phyloP scores from a whole-genome alignment of 805 yeast genomes.

The Komagataella pseudopastoris region DNA sequence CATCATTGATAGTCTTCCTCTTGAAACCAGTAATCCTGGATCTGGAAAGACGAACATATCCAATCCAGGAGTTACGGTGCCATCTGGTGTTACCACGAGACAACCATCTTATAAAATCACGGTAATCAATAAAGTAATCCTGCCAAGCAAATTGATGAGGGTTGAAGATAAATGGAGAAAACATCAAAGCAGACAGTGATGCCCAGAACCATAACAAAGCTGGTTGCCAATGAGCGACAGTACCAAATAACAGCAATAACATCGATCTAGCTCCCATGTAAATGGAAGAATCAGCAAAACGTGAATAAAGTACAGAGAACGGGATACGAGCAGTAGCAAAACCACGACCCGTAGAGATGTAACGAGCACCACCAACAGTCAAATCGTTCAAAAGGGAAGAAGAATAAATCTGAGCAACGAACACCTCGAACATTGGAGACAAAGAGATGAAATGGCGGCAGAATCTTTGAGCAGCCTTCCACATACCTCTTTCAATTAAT shows the following conservation, averaged over 20 bases:
- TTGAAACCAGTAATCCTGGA: constrained; percentile 81
- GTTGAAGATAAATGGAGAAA: constrained; percentile 90
- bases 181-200: constrained; percentile 71
- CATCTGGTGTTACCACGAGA: constrained; percentile 84
- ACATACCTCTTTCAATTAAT: constrained; percentile 68
- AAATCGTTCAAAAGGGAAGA: constrained; percentile 58
- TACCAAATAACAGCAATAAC: constrained; percentile 59
- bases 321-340: constrained; percentile 74
- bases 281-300: constrained; percentile 74
- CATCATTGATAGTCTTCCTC: constrained; percentile 59
- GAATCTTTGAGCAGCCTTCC: constrained; percentile 62
- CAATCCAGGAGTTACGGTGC: constrained; percentile 86
- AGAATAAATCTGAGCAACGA: constrained; percentile 70
- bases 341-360: constrained; percentile 79
- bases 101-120: constrained; percentile 84
- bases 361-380: constrained; percentile 78
- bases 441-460: constrained; percentile 54
- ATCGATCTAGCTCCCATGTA: constrained; percentile 74
- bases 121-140: constrained; percentile 92
- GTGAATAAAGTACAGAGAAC: constrained; percentile 57
- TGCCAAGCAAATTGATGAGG: constrained; percentile 97
- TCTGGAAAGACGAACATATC: constrained; percentile 70
- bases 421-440: constrained; percentile 75
- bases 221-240: constrained; percentile 81
- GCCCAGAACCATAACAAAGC: constrained; percentile 97